Evolutionary conservation across 1,139 yeast genomes (phyloP).

Genomic region (Scheffersomyces lignicola): DNA sequence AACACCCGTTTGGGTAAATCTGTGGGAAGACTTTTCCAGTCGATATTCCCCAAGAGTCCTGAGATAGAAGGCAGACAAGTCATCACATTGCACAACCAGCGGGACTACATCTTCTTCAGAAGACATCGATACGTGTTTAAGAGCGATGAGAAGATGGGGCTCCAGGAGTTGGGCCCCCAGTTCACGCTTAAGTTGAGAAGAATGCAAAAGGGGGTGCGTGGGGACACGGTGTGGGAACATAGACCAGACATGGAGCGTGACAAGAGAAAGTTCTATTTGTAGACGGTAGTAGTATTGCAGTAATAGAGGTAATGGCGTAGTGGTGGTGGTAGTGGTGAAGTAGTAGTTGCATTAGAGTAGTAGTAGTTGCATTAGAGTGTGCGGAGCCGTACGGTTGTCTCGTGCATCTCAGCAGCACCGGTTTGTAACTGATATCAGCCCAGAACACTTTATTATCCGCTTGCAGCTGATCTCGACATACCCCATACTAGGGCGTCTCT

Average conservation of each 20-base stretch:
- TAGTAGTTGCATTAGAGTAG: too few relatives aligned
- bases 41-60: slow-evolving; percentile 88
- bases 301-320: too few relatives aligned
- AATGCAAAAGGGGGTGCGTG: slow-evolving; percentile 86
- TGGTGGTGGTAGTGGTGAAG: too few relatives aligned
- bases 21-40: slow-evolving; percentile 87
- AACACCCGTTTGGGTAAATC: slow-evolving; percentile 90
- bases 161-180: slow-evolving; percentile 96
- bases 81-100: slow-evolving; percentile 89
- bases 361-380: too few relatives aligned
- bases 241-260: slow-evolving; percentile 95
- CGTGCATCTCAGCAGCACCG: too few relatives aligned
- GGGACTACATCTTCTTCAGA: slow-evolving; percentile 93
- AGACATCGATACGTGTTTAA: slow-evolving; percentile 89
- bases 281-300: too few relatives aligned
- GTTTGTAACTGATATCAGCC: too few relatives aligned
- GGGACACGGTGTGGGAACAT: slow-evolving; percentile 95
- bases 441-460: too few relatives aligned
- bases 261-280: slow-evolving; percentile 86
- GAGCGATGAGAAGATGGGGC: slow-evolving; percentile 88
- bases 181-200: slow-evolving; percentile 87
- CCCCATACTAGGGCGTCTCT: too few relatives aligned
- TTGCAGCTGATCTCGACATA: too few relatives aligned
- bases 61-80: slow-evolving; percentile 95
- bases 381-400: too few relatives aligned